A percentile compares a stretch with the other conserved stretches of the same genome.
Evolutionary conservation across 768 basidiomycete species (phyloP).

Genomic region (Leucosporidium scottii): DNA sequence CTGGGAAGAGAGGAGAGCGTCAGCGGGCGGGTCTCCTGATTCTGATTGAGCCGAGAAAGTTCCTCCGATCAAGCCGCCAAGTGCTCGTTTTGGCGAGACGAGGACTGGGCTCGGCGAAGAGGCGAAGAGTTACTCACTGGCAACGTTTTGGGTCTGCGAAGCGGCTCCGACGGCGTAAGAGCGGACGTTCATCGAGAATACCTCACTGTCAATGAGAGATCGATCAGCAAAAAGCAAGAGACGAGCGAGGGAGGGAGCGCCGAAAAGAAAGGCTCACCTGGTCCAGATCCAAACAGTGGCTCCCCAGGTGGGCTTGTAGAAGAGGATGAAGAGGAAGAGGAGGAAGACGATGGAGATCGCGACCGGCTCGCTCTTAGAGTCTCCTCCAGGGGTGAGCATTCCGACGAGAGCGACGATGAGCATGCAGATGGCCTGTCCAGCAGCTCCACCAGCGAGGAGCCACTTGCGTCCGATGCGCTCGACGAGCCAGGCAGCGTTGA

Average conservation of each 20-base stretch:
- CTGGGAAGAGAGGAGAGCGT: too few relatives aligned
- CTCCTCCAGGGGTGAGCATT: neutral
- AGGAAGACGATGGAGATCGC: conserved; percentile 1
- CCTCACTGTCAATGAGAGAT: neutral
- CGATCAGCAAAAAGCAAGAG: too few relatives aligned
- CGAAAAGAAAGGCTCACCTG: too few relatives aligned
- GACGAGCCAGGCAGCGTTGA: too few relatives aligned
- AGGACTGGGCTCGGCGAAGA: too few relatives aligned
- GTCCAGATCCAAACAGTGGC: neutral
- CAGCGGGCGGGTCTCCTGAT: too few relatives aligned
- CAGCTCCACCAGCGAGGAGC: neutral
- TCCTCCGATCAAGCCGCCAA: too few relatives aligned
- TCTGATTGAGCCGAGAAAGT: too few relatives aligned
- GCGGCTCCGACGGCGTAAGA: neutral
- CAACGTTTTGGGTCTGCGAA: neutral
- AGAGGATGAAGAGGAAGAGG: neutral
- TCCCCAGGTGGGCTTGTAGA: conserved; percentile 1
- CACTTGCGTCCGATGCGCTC: neutral
- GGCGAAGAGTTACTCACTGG: neutral
- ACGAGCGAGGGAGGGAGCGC: too few relatives aligned
- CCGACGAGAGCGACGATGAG: neutral
- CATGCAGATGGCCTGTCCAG: neutral
- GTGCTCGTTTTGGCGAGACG: too few relatives aligned
- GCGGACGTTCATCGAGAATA: neutral
- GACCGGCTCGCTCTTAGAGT: neutral